Base-by-base conservation (phyloP, 805 yeast species). In the Starmerella potacharoeniae region DNA sequence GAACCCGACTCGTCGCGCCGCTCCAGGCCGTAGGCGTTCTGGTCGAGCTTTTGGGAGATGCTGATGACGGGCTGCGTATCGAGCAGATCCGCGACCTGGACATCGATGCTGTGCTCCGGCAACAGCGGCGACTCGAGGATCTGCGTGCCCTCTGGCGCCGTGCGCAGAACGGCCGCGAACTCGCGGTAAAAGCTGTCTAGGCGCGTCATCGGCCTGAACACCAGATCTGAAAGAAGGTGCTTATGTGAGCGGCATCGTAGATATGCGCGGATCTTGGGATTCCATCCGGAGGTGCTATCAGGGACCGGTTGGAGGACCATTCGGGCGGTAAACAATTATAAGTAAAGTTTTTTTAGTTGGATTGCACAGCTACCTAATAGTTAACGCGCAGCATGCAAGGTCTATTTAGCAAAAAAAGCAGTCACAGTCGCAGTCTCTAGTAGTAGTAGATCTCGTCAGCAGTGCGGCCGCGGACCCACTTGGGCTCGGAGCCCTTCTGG, bases 391-490 rank as follows among this genome's bases (percentile, higher is more conserved):
- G 43, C n/a, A 40, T 40, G 43, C 43, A 42, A 42, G 16, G 45
- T 42, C 45, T 42, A 42, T 42, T 42, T 28, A 29, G 33, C 31
- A 28, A 42, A 42, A 42, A 28, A 40, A 16, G 43, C 43, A 17
- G 7, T 16, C 43, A 16, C 22, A 16, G 22, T 22, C 4, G 43
- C 41, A 37, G 41, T 37, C 14, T 53, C 49, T 51, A 52, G 84
- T 52, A 86, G 72, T 81, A 80, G 95, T 95, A 91, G 67, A 95
- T 83, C 76, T 91, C 98, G 66, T 87, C 95, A 64, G 95, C 84
- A 67, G 90, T 83, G 79, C 98, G 86, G 61, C 98, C 98, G 79
- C 98, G 87, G 73, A 90, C 80, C 63, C 81, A 84, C 66, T 93
- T 90, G 56, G 86, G 80, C 78, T 93, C 97, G 58, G 91, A 76